phyloP scores from a whole-genome alignment of 2,329 filamentous ascomycete genomes.

The Uncinocarpus reesii region DNA sequence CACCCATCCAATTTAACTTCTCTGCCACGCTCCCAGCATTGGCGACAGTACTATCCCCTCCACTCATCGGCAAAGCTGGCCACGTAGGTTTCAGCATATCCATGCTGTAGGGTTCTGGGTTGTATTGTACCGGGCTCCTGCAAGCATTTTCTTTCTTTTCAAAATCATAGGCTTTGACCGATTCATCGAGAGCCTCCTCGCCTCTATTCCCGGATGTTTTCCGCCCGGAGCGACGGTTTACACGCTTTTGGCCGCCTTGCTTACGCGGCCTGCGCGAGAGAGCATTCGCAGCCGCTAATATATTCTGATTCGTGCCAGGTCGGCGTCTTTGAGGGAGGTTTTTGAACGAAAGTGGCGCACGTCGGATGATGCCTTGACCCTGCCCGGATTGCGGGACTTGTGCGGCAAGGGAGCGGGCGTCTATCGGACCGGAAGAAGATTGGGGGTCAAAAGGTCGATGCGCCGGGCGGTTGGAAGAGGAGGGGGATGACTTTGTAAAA shows the following conservation, averaged over 20 bases:
- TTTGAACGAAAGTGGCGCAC: slow-evolving; percentile 3
- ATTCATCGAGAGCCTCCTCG: slow-evolving; percentile 15
- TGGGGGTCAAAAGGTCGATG: neutral
- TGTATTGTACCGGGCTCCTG: slow-evolving; percentile 28
- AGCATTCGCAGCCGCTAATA: slow-evolving; percentile 4
- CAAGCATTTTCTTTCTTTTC: slow-evolving; percentile 26
- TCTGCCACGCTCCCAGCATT: slow-evolving; percentile 26
- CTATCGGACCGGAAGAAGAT: neutral
- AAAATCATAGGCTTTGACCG: slow-evolving; percentile 24
- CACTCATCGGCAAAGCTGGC: slow-evolving; percentile 30
- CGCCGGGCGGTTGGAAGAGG: neutral
- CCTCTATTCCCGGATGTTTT: neutral
- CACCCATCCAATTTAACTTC: slow-evolving; percentile 29
- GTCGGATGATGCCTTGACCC: neutral
- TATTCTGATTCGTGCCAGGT: neutral
- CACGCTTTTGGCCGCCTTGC: neutral
- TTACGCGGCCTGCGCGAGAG: neutral
- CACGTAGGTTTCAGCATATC: slow-evolving; percentile 30
- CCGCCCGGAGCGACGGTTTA: neutral
- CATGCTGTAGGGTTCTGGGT: slow-evolving; percentile 26
- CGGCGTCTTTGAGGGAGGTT: slow-evolving; percentile 5
- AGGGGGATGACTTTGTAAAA: neutral
- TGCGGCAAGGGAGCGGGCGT: slow-evolving; percentile 5
- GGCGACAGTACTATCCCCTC: slow-evolving; percentile 15
- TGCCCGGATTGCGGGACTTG: neutral